Evolutionary conservation across 1,284 basidiomycete genomes (phyloP), one percentile per base, ranked within the genome.

Genomic region (Thecaphora thlaspeos): DNA sequence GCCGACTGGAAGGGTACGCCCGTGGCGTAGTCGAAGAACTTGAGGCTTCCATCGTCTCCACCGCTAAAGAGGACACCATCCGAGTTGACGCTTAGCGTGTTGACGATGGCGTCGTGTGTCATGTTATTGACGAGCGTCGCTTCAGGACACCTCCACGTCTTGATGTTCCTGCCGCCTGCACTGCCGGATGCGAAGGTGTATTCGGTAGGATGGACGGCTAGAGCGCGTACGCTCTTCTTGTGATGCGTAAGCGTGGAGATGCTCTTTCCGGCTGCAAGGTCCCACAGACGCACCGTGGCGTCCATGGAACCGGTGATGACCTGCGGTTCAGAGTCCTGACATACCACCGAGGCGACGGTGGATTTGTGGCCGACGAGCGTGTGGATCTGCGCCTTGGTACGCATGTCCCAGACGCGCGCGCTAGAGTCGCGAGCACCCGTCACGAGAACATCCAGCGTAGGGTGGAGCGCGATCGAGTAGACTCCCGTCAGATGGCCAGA

Each of bases 291-390:
- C 44, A 98, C 85, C 0, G 95, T 98, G 30, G 91, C 89, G 78
- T 99, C 94, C 94, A 98, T 98, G 63, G 89, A 91, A 9, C 91
- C 93, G 0, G 94, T 95, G 70, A 98, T 94, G 53, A 98, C 88
- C 77, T 98, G 94, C 14, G 94, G 94, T 75, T 98, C 95, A 1
- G 89, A 89, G 41, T 93, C 92, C 79, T 97, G 93, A 72, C 89
- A 93, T 76, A 90, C 87, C 21, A 98, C 92, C 66, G 90, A 89
- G 9, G 92, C 91, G 42, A 98, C 88, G 0, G 94, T 98, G 30
- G 85, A 91, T 0, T 90, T 93, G 78, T 98, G 94, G 0, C 95
- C 94, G 0, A 89, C 82, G 21, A 98, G 83, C 19, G 94, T 89
- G 77, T 96, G 91, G 50, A 98, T 89, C 76, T 93, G 90, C 19